Conservation (phyloP, 2,329 filamentous ascomycete genomes). For the Neonectria hederae region DNA sequence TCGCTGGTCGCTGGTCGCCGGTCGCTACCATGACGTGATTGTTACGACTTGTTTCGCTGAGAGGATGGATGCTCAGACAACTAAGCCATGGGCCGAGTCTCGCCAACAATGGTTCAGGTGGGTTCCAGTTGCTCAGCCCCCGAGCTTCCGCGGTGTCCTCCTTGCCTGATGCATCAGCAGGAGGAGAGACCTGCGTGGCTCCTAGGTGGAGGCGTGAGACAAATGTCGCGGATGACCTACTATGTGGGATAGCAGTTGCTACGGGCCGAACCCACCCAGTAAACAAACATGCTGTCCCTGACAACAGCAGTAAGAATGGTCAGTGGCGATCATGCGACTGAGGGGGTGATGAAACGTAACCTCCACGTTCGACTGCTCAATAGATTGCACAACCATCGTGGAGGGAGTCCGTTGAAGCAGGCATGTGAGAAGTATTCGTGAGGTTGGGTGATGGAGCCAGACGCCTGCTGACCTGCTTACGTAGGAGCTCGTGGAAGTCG, state of each 20-base stretch:
- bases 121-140: constrained; percentile 11
- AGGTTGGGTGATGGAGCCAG: too few species aligned
- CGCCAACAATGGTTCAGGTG: constrained; percentile 1
- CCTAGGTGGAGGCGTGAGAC: constrained; percentile 39
- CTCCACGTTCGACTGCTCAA: background rate
- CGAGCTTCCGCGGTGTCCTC: constrained; percentile 26
- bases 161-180: constrained; percentile 30
- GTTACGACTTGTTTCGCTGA: background rate
- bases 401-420: background rate
- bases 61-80: constrained; percentile 1
- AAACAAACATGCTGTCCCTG: constrained; percentile 28
- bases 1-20: background rate
- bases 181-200: constrained; percentile 25
- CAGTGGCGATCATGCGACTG: background rate
- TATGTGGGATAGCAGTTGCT: constrained; percentile 23
- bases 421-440: background rate
- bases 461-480: background rate
- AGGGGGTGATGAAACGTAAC: background rate
- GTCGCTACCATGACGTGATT: background rate
- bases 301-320: constrained; percentile 26
- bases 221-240: constrained; percentile 35
- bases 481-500: background rate
- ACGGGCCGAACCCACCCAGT: constrained; percentile 16
- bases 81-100: constrained; percentile 5
- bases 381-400: background rate